Evolutionary conservation across 805 yeast genomes (phyloP).

Genomic region (Saccharomycopsis javanensis): DNA sequence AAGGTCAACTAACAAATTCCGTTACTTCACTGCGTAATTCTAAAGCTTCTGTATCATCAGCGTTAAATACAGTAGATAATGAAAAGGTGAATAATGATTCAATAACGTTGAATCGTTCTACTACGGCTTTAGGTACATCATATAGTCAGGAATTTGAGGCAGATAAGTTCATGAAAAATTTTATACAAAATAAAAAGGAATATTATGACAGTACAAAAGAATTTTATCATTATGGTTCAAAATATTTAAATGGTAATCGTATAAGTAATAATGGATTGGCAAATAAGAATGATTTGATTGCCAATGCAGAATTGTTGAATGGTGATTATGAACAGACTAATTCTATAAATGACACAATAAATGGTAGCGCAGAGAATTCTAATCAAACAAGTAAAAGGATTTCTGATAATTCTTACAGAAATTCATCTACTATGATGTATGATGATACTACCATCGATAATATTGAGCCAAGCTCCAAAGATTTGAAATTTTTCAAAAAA

Average conservation of each 20-base stretch:
- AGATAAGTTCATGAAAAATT: background rate
- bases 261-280: background rate
- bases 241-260: background rate
- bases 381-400: background rate
- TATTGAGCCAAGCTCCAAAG: conserved; percentile 21
- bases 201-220: background rate
- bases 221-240: background rate
- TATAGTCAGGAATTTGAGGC: background rate
- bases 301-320: background rate
- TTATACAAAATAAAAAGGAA: background rate
- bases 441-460: background rate
- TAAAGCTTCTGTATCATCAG: background rate
- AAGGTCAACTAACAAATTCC: background rate
- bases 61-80: background rate
- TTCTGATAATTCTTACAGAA: background rate
- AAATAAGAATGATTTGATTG: background rate
- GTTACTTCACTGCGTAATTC: background rate
- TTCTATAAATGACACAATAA: background rate
- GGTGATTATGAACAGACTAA: background rate
- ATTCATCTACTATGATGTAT: background rate
- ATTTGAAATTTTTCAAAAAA: conserved; percentile 30
- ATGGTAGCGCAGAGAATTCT: background rate
- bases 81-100: background rate
- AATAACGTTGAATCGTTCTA: background rate
- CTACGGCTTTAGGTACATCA: background rate